phyloP scores from a whole-genome alignment of 192 early-diverging fungal genomes.

The Backusella circina region DNA sequence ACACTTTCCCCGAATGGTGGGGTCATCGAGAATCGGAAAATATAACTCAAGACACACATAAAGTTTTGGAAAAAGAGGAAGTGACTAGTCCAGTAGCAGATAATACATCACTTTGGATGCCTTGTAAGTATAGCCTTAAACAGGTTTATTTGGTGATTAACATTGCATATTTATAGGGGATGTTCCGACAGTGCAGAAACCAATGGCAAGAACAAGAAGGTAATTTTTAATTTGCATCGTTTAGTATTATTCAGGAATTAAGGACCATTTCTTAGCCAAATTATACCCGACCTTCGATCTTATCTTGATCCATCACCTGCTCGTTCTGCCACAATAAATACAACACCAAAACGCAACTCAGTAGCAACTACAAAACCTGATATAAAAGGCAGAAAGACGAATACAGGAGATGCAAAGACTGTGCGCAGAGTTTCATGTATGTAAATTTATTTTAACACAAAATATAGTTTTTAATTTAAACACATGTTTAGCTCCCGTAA shows the following conservation, averaged over 20 bases:
- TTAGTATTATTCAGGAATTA: neutral
- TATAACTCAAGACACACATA: neutral
- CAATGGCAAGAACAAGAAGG: neutral
- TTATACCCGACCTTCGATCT: constrained; percentile 12
- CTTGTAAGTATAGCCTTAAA: neutral
- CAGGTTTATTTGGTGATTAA: neutral
- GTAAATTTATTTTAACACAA: neutral
- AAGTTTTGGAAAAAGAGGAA: neutral
- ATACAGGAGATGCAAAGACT: neutral
- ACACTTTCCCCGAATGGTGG: constrained; percentile 30
- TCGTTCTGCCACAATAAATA: neutral
- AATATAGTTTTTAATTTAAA: neutral
- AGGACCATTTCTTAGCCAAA: neutral
- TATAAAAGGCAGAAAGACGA: neutral
- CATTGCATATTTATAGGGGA: neutral
- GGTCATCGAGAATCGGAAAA: constrained; percentile 19
- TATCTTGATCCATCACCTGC: neutral
- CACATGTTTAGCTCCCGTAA: neutral
- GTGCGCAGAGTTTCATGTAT: neutral
- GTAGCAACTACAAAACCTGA: neutral
- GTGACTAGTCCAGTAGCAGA: neutral
- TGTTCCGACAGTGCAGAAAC: neutral
- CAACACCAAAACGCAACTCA: neutral
- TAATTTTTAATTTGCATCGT: neutral
- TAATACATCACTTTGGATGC: neutral